phyloP scores from a whole-genome alignment of 163 green algal genomes.

The Scenedesmus sp. region DNA sequence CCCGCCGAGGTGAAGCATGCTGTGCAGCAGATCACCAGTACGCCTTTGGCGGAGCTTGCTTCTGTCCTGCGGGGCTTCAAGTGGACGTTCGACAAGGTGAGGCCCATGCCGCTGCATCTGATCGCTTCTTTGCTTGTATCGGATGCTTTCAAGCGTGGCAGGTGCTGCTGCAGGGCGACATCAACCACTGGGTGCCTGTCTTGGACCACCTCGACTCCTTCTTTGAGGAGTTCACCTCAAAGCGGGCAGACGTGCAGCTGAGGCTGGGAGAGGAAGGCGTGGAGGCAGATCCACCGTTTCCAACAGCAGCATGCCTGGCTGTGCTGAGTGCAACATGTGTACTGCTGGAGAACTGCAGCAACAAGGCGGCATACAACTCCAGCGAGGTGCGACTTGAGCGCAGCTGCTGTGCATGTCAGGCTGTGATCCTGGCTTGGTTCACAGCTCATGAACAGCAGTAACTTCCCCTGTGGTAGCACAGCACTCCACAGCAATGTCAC shows the following conservation, averaged over 20 bases:
- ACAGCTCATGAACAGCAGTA: not conserved
- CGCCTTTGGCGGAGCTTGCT: constrained; percentile 60
- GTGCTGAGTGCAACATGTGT: constrained; percentile 80
- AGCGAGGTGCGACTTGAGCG: constrained; percentile 74
- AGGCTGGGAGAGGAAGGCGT: constrained; percentile 9
- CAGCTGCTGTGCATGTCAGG: not conserved
- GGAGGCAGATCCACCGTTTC: constrained; percentile 65
- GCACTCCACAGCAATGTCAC: not conserved
- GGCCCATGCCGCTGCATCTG: not conserved
- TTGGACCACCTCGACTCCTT: constrained; percentile 92
- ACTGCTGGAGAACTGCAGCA: constrained; percentile 94
- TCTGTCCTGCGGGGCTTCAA: constrained; percentile 70
- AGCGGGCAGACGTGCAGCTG: constrained; percentile 76
- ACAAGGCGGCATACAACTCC: constrained; percentile 93
- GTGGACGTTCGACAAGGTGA: constrained; percentile 86
- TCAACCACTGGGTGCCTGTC: constrained; percentile 91
- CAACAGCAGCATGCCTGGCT: constrained; percentile 66
- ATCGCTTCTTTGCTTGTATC: not conserved
- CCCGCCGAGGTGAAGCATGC: constrained; percentile 71
- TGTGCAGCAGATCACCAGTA: constrained; percentile 64
- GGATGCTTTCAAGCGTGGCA: not conserved
- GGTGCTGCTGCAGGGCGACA: constrained; percentile 82
- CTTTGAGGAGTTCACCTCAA: constrained; percentile 78
- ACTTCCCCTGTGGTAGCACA: not conserved
- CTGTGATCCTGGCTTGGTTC: not conserved